phyloP scores from a whole-genome alignment of 192 early-diverging fungal species.

The Cladochytrium replicatum region DNA sequence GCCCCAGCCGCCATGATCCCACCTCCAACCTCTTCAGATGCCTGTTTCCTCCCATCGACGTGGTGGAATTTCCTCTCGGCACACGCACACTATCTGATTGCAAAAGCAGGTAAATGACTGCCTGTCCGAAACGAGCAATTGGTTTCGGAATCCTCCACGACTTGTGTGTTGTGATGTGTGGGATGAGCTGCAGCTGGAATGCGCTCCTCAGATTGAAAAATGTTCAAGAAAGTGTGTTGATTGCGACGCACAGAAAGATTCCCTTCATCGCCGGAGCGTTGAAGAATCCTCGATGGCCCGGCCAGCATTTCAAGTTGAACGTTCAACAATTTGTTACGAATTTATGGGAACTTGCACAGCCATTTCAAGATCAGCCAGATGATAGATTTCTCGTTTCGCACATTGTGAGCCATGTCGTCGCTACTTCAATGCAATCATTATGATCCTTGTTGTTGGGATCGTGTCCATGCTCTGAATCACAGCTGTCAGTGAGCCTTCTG shows the following conservation, averaged over 20 bases:
- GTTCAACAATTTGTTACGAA: too few relatives aligned
- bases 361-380: too few relatives aligned
- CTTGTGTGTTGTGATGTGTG: conserved; percentile 12
- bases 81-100: conserved; percentile 2
- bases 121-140: neutral
- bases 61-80: neutral
- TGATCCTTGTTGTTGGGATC: too few relatives aligned
- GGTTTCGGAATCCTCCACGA: conserved; percentile 13
- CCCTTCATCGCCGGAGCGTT: conserved; percentile 36
- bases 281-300: conserved; percentile 12
- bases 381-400: too few relatives aligned
- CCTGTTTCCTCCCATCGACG: neutral
- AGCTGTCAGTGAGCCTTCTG: too few relatives aligned
- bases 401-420: too few relatives aligned
- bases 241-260: conserved; percentile 20
- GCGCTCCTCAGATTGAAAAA: conserved; percentile 8
- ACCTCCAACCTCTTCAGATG: neutral
- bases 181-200: conserved; percentile 9
- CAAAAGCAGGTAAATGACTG: conserved; percentile 8
- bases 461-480: too few relatives aligned
- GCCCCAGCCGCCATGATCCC: neutral
- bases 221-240: conserved; percentile 19
- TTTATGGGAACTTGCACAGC: too few relatives aligned
- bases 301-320: too few relatives aligned
- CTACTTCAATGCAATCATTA: too few relatives aligned